phyloP scores from a whole-genome alignment of 768 basidiomycete species.

The Melanogaster broomeanus region DNA sequence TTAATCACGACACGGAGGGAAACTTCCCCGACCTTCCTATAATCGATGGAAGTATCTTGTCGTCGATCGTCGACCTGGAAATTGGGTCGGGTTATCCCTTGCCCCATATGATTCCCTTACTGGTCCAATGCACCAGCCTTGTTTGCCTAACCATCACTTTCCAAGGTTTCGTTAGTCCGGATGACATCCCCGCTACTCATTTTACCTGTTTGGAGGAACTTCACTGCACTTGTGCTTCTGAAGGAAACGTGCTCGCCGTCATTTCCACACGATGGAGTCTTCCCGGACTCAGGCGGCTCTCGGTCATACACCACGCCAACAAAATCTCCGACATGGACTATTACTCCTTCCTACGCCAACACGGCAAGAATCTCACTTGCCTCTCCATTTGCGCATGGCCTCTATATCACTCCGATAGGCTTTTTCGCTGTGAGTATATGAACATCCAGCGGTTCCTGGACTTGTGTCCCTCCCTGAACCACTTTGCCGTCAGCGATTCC shows the following conservation, averaged over 20 bases:
- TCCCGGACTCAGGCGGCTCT: background rate
- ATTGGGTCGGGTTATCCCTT: background rate
- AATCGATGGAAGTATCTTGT: background rate
- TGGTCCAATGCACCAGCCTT: slow-evolving; percentile 1
- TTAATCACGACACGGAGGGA: background rate
- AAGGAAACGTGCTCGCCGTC: background rate
- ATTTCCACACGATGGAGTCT: background rate
- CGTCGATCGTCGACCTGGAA: background rate
- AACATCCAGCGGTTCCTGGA: background rate
- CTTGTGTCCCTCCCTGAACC: background rate
- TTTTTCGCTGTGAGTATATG: background rate
- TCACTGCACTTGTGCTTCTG: background rate
- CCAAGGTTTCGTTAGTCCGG: background rate
- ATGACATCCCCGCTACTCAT: background rate
- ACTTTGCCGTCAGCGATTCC: background rate
- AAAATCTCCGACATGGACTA: background rate
- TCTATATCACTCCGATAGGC: background rate
- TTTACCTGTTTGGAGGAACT: background rate
- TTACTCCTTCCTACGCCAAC: background rate
- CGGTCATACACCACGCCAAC: background rate
- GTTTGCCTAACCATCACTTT: background rate
- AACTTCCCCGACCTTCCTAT: background rate
- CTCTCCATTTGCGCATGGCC: background rate
- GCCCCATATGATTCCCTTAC: background rate
- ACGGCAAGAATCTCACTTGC: background rate